Evolutionary conservation across 192 early-diverging fungal genomes (phyloP), one percentile per base, ranked within the genome.

Genomic region (Backusella westeae): DNA sequence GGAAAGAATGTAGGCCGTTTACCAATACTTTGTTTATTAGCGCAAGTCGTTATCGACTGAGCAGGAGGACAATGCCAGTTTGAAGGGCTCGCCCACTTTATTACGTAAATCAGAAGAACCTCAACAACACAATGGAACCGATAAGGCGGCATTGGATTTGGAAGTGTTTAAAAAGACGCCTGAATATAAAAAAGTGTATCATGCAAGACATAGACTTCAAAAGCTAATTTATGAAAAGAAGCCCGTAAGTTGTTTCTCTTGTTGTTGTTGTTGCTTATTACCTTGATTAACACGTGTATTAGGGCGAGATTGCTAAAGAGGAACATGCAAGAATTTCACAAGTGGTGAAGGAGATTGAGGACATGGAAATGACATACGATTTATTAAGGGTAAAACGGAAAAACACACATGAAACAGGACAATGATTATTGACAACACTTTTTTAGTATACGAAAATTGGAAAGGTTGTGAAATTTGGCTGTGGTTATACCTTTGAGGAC

Each of bases 381-480:
- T 26, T 77, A 26, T 72, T 81, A 29, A 81, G 73, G 71, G 80
- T 81, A 77, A 63, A 63, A 41, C 15, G 17, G 17, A 69, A 21
- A 69, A 1, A 4, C 1, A 69, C 6, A 39, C 10, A 53, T 34
- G 32, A 34, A 8, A 34, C 8, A 49, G 26, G 7, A 29, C 10
- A 26, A 19, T 29, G 38, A 3, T 41, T 23, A 70, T 32, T 32
- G 32, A 21, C 0, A 14, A n/a, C 2, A 32, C 3, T 14, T 36
- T 17, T 63, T 14, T 34, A 81, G 80, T 76, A 81, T 56, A 81
- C 80, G 21, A 81, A 81, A 41, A 81, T 81, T 35, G 80, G 80
- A 36, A 81, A 81, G 41, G 80, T 81, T 7, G 71, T 81, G n/a
- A 81, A 81, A 67, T 67, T 52, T 6, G 80, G 72, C 36, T 81